Percentiles rank a stretch among this genome's conserved stretches.
Conservation (phyloP, 352 stramenopile species). For the Phytophthora sansomeana region DNA sequence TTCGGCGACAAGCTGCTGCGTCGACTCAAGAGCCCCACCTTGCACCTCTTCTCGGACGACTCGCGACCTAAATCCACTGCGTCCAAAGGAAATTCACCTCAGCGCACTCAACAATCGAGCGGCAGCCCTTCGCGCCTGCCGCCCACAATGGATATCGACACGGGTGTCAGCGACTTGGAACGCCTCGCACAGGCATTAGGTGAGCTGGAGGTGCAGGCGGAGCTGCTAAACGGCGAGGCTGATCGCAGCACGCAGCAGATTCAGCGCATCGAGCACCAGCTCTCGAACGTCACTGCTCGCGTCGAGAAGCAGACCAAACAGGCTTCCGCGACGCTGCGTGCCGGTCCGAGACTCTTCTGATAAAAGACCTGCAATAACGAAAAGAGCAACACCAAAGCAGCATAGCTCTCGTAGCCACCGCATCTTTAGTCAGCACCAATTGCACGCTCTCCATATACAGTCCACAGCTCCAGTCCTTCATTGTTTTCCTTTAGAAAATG, state of each 20-base stretch:
- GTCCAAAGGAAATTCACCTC: slow-evolving; percentile 25
- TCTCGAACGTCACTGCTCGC: slow-evolving; percentile 69
- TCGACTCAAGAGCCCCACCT: slow-evolving; percentile 71
- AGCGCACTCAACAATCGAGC: slow-evolving; percentile 24
- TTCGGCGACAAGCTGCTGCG: slow-evolving; percentile 77
- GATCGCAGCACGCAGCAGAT: slow-evolving; percentile 79
- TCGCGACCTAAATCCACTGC: slow-evolving; percentile 27
- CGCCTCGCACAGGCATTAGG: slow-evolving; percentile 62
- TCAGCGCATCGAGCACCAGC: slow-evolving; percentile 70
- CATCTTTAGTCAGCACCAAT: slow-evolving; percentile 5
- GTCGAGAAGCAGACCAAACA: slow-evolving; percentile 79
- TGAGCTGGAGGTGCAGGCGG: slow-evolving; percentile 79
- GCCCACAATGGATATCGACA: slow-evolving; percentile 25
- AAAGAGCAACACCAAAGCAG: slow-evolving; percentile 4
- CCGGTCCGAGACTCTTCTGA: slow-evolving; percentile 55
- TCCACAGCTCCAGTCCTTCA: neutral
- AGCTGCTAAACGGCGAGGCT: slow-evolving; percentile 69
- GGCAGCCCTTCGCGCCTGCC: slow-evolving; percentile 23
- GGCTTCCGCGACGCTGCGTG: slow-evolving; percentile 50
- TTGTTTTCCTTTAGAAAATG: slow-evolving; percentile 46
- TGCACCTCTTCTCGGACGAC: slow-evolving; percentile 75
- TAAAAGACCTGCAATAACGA: neutral
- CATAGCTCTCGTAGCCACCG: neutral
- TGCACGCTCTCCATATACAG: slow-evolving; percentile 6
- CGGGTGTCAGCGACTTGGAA: slow-evolving; percentile 64